These are phyloP conservation scores for Platanus orientalis DNA, from an alignment of 164 flowering plant genomes.

Conservation along the genomic window DNA sequence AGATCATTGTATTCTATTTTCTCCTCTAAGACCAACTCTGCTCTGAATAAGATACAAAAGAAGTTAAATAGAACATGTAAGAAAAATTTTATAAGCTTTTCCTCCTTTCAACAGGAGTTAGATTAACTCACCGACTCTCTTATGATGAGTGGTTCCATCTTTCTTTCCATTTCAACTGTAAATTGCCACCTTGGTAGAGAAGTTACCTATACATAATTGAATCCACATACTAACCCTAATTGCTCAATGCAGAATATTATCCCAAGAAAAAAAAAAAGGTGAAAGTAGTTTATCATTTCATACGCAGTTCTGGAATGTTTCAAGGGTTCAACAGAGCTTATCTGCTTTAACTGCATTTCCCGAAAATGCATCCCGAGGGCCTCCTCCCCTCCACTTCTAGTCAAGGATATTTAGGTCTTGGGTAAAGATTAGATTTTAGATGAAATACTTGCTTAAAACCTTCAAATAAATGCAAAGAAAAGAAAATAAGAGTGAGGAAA, in stretches of 20 bases:
- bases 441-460: too few species aligned
- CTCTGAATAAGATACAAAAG: constrained; percentile 38
- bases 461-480: too few species aligned
- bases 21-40: constrained; percentile 74
- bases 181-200: background rate
- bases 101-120: background rate
- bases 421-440: background rate
- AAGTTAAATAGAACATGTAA: background rate
- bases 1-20: constrained; percentile 93
- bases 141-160: too few species aligned
- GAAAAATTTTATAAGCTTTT: background rate
- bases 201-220: background rate
- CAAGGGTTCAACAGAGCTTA: background rate
- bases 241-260: background rate
- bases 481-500: too few species aligned
- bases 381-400: background rate
- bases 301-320: too few species aligned
- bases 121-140: background rate
- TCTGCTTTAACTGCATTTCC: background rate
- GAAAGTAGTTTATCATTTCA: too few species aligned
- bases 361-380: background rate
- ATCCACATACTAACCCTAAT: background rate
- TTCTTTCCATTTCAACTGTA: too few species aligned
- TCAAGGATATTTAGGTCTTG: background rate
- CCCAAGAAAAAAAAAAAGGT: too few species aligned